Evolutionary conservation across 306 rosid genomes (phyloP).

Genomic region (Prinsepia uniflora): DNA sequence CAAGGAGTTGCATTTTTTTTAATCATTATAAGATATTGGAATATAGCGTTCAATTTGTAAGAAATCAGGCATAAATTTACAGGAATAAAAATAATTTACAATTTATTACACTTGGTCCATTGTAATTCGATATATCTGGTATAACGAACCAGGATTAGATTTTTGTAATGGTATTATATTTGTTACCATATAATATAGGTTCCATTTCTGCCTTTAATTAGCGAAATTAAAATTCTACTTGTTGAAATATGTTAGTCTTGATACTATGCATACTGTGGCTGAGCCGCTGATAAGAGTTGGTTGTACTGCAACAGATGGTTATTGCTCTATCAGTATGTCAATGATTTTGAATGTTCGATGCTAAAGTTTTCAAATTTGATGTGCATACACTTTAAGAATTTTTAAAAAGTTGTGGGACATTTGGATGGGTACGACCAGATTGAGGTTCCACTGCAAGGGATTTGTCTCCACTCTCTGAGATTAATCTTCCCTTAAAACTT

Average conservation of each 20-base stretch:
- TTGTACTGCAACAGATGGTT: not conserved
- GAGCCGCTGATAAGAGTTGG: not conserved
- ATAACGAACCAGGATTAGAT: not conserved
- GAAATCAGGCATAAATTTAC: not conserved
- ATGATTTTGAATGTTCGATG: not conserved
- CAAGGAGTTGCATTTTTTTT: not conserved
- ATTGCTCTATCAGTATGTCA: not conserved
- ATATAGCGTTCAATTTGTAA: not conserved
- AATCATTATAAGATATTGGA: not conserved
- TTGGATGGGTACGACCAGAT: not conserved
- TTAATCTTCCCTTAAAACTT: not conserved
- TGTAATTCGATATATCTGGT: not conserved
- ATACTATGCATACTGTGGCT: not conserved
- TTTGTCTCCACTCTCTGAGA: not conserved
- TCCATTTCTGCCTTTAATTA: not conserved
- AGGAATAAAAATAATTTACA: not conserved
- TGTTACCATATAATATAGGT: not conserved
- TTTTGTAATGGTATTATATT: not conserved
- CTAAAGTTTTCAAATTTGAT: not conserved
- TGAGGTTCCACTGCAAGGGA: not conserved
- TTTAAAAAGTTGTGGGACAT: not conserved
- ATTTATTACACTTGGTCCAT: not conserved
- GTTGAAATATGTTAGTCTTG: no score
- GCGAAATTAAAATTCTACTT: not conserved
- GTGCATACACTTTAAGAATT: not conserved